These are phyloP conservation scores for Haplographium delicatum DNA, from an alignment of 495 filamentous ascomycete species.

Conservation along the genomic window DNA sequence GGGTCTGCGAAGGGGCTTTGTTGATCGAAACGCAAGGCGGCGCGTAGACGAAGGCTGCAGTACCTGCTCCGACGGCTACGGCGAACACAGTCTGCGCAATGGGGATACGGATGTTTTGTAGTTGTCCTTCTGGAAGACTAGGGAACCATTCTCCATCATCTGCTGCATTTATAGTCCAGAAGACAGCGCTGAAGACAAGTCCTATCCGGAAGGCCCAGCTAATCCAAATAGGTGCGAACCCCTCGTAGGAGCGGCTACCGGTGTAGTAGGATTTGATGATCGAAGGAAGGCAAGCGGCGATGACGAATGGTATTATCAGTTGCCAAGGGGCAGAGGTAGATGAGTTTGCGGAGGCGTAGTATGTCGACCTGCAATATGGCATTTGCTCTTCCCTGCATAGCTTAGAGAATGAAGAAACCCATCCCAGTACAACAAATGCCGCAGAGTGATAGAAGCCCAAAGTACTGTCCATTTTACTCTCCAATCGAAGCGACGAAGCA, in stretches of 20 bases:
- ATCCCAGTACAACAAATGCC: slow-evolving; percentile 74
- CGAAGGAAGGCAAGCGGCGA: slow-evolving; percentile 67
- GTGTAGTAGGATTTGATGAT: slow-evolving; percentile 74
- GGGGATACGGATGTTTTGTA: slow-evolving; percentile 70
- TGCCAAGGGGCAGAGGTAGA: slow-evolving; percentile 95
- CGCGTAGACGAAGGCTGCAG: slow-evolving; percentile 57
- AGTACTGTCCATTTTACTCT: slow-evolving; percentile 54
- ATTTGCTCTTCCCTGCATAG: slow-evolving; percentile 98
- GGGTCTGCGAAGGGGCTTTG: slow-evolving; percentile 7
- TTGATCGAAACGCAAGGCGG: slow-evolving; percentile 27
- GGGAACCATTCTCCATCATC: slow-evolving; percentile 85
- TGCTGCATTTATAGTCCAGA: slow-evolving; percentile 86
- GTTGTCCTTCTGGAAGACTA: slow-evolving; percentile 45
- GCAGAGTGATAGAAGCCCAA: slow-evolving; percentile 79
- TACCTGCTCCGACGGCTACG: slow-evolving; percentile 48
- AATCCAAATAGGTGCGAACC: slow-evolving; percentile 77
- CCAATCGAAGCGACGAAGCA: slow-evolving; percentile 68
- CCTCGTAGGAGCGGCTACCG: slow-evolving; percentile 76
- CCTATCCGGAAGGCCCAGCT: slow-evolving; percentile 71
- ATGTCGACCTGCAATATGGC: slow-evolving; percentile 92
- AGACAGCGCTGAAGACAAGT: slow-evolving; percentile 69
- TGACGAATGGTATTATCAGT: slow-evolving; percentile 67
- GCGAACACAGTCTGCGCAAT: slow-evolving; percentile 71
- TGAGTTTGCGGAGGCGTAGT: slow-evolving; percentile 85
- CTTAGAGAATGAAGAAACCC: slow-evolving; percentile 80